Conservation (phyloP, 106 monocot genomes). For the Amphibolis antarctica region DNA sequence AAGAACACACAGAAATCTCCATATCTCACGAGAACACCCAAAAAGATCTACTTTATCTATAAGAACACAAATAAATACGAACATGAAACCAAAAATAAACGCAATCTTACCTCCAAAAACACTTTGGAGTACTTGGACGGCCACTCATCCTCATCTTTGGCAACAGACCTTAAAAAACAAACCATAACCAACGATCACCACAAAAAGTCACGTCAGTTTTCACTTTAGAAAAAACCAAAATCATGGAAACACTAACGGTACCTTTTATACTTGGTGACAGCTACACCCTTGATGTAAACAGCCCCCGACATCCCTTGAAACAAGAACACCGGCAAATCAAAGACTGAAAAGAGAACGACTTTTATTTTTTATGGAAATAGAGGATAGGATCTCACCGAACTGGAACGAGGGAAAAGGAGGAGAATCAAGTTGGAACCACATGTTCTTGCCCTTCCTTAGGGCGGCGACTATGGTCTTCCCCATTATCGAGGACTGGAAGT, state of each 20-base stretch:
- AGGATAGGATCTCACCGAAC: too few relatives aligned
- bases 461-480: slow-evolving; percentile 66
- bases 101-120: slow-evolving; percentile 45
- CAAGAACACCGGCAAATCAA: too few relatives aligned
- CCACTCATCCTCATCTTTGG: slow-evolving; percentile 64
- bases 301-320: slow-evolving; percentile 55
- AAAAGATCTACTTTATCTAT: too few relatives aligned
- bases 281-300: slow-evolving; percentile 78
- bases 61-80: too few relatives aligned
- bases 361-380: slow-evolving; percentile 36
- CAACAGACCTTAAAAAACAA: slow-evolving; percentile 38
- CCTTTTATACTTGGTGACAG: slow-evolving; percentile 82
- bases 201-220: slow-evolving; percentile 6
- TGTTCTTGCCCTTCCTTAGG: slow-evolving; percentile 79
- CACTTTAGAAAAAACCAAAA: too few relatives aligned
- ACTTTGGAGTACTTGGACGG: slow-evolving; percentile 94
- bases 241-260: too few relatives aligned
- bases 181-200: neutral
- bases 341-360: too few relatives aligned
- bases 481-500: slow-evolving; percentile 38
- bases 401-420: slow-evolving; percentile 87
- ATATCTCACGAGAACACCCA: too few relatives aligned
- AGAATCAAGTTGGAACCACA: slow-evolving; percentile 81
- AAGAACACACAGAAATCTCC: too few relatives aligned
- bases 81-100: neutral